These are phyloP conservation scores for Patellifolia procumbens DNA, from an alignment of 179 eudicot species.

Conservation along the genomic window DNA sequence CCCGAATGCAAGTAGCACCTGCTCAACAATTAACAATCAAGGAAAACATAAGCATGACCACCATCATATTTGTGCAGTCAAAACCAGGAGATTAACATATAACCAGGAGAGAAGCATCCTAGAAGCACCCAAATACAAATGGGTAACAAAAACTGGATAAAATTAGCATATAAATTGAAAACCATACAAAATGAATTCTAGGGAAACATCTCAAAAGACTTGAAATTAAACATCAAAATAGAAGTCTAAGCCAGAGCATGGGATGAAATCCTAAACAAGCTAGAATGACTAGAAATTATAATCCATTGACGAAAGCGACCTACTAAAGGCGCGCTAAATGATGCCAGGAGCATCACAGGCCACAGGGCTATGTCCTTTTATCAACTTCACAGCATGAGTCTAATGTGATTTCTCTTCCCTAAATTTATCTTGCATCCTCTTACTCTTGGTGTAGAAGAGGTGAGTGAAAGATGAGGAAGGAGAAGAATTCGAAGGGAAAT, in stretches of 20 bases:
- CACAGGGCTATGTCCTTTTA: background rate
- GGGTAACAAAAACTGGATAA: background rate
- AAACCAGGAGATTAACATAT: background rate
- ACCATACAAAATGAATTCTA: background rate
- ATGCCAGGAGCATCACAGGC: background rate
- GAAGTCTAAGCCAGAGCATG: background rate
- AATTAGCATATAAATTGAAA: background rate
- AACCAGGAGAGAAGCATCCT: background rate
- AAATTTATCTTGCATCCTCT: background rate
- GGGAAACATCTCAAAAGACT: background rate
- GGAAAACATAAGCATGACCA: background rate
- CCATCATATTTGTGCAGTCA: background rate
- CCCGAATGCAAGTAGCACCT: conserved; percentile 86
- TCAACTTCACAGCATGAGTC: background rate
- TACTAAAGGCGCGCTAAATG: background rate
- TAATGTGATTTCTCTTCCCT: background rate
- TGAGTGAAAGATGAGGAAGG: background rate
- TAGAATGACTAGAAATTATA: background rate
- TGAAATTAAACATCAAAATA: background rate
- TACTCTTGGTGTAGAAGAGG: background rate
- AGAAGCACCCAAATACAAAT: background rate
- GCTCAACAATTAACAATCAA: conserved; percentile 20
- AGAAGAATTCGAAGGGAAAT: background rate
- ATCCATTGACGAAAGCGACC: background rate
- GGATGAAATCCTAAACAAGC: background rate